A percentile compares a stretch with the other conserved stretches of the same genome.
These are phyloP conservation scores for Ceriops zippeliana DNA, from an alignment of 345 rosid genomes.

Conservation along the genomic window DNA sequence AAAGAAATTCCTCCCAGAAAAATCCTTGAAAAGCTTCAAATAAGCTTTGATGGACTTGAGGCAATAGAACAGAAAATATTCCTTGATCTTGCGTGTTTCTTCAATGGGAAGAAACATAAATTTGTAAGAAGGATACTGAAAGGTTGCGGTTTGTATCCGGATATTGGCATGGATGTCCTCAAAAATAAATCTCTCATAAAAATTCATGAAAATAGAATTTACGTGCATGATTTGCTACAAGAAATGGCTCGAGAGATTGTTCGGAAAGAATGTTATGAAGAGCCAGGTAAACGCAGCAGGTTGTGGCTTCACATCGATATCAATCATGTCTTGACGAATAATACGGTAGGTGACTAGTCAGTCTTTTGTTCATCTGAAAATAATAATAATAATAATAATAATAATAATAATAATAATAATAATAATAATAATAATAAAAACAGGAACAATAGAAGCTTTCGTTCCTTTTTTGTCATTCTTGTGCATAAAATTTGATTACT, in stretches of 20 bases:
- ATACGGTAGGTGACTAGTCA: constrained; percentile 9
- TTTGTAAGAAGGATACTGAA: constrained; percentile 16
- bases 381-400: no score
- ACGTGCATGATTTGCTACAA: constrained; percentile 21
- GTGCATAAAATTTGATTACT: no score
- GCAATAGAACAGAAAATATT: constrained; percentile 13
- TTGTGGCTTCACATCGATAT: constrained; percentile 26
- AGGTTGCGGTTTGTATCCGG: constrained; percentile 12
- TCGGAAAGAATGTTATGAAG: background rate
- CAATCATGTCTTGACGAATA: background rate
- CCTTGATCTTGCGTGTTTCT: constrained; percentile 32
- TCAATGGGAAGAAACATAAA: constrained; percentile 8
- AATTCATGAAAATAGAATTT: background rate
- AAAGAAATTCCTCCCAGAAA: constrained; percentile 10
- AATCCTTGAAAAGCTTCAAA: constrained; percentile 9
- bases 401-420: no score
- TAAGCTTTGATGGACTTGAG: constrained; percentile 24
- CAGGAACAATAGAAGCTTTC: no score
- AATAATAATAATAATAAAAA: no score
- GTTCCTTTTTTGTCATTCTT: no score
- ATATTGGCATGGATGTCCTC: constrained; percentile 11
- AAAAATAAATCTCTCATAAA: constrained; percentile 6
- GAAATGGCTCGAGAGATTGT: constrained; percentile 31
- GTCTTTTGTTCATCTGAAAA: background rate
- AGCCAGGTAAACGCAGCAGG: constrained; percentile 24